A percentile compares a stretch with the other conserved stretches of the same genome.
Conservation (phyloP, 345 rosid species). For the Limnanthes douglasii region DNA sequence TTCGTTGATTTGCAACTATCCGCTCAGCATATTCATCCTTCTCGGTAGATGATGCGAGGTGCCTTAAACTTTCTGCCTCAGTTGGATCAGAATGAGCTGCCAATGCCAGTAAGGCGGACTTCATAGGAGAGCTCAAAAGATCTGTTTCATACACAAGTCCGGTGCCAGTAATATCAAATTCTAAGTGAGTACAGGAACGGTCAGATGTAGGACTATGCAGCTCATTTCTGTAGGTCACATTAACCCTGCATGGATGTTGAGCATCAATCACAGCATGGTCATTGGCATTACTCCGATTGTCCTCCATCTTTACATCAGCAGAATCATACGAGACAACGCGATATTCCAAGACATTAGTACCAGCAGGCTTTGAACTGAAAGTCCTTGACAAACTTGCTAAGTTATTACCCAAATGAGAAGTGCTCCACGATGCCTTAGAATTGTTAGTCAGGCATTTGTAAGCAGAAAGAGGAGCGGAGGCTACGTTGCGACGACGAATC, state of each 20-base stretch:
- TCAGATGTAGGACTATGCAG: constrained; percentile 88
- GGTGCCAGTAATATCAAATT: constrained; percentile 82
- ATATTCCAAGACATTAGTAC: constrained; percentile 73
- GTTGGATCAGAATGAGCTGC: constrained; percentile 88
- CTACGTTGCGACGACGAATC: constrained; percentile 52
- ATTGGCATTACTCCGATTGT: constrained; percentile 51
- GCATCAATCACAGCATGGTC: constrained; percentile 67
- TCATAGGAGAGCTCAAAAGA: constrained; percentile 76
- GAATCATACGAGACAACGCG: constrained; percentile 55
- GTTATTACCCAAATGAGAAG: constrained; percentile 12
- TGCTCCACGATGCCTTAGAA: constrained; percentile 11
- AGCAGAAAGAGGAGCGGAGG: constrained; percentile 36
- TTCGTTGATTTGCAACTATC: constrained; percentile 77
- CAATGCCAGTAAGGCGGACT: constrained; percentile 83
- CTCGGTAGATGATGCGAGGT: constrained; percentile 86
- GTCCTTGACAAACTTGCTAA: constrained; percentile 10
- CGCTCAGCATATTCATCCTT: constrained; percentile 96
- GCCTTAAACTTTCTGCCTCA: constrained; percentile 67
- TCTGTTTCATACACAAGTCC: constrained; percentile 92
- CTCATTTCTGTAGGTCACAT: constrained; percentile 77
- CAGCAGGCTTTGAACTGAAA: too few relatives aligned
- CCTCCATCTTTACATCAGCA: constrained; percentile 24
- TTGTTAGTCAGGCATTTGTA: constrained; percentile 28
- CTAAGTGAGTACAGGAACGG: constrained; percentile 97
- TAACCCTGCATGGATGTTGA: constrained; percentile 95